Evolutionary conservation across 805 yeast species (phyloP), one percentile per base, ranked within the genome.

Genomic region (Metschnikowia santaceciliae): DNA sequence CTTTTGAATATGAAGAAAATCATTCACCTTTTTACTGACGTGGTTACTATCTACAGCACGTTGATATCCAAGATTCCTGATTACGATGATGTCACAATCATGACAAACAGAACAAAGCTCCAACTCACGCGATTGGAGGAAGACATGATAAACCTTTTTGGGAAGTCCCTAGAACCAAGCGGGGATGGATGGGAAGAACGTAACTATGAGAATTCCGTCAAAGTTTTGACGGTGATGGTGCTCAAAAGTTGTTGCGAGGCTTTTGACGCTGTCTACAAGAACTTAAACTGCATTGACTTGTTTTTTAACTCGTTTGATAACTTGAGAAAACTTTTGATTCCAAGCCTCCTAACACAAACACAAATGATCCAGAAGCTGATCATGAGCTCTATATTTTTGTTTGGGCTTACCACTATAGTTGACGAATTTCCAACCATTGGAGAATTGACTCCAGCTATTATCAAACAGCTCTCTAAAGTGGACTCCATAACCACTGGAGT

Each of bases 401-500:
- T 66, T 46, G 57, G 61, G 35, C 55, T 71, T 26, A 57, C 64
- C 46, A 70, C 74, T 22, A 65, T 68, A 3, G 65, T 62, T 13
- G 72, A 71, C 51, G 63, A 65, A 26, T 47, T 68, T 26, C 50
- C 43, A 15, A 46, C 52, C 15, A 53, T 67, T n/a, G 47, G 26
- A 3, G 61, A 54, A n/a, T 33, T 67, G 13, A 55, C 61, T 10
- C 65, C 67, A 2, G 39, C 60, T 4, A 58, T 62, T 15, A 30
- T 66, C 39, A 59, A 62, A 42, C 73, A 72, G 50, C 57, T 72
- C 40, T 61, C 57, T 32, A 68, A 68, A 43, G 63, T 72, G 41
- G 76, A 72, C 49, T 66, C 71, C 49, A 68, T 72, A 32, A 71
- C 76, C 35, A 57, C 62, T 33, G 74, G 75, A 22, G 60, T 72